Conservation (phyloP, 352 stramenopile species). For the Phytopythium litorale region DNA sequence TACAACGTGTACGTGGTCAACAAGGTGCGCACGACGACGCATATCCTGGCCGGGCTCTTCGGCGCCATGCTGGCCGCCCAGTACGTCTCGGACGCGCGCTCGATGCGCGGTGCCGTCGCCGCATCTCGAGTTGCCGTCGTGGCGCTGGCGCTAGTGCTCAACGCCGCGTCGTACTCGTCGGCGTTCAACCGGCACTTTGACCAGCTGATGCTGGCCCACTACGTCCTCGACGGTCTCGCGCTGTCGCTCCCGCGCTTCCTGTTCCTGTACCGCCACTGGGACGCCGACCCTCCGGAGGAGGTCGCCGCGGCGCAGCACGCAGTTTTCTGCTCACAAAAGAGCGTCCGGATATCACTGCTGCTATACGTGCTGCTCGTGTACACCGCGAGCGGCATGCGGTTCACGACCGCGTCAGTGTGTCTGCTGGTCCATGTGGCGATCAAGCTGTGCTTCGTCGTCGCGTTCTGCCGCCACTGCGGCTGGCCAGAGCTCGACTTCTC, state of each 20-base stretch:
- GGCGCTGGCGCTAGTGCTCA: constrained; percentile 36
- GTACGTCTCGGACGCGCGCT: constrained; percentile 29
- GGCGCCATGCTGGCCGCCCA: constrained; percentile 43
- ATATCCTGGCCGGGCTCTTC: constrained; percentile 48
- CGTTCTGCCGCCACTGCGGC: constrained; percentile 45
- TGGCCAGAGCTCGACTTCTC: constrained; percentile 51
- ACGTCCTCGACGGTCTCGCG: constrained; percentile 43
- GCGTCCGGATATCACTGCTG: constrained; percentile 45
- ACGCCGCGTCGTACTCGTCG: constrained; percentile 29
- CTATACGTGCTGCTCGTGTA: constrained; percentile 59
- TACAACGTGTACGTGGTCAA: constrained; percentile 69
- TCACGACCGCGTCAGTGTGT: constrained; percentile 52
- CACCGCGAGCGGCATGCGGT: constrained; percentile 65
- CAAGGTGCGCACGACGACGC: constrained; percentile 53
- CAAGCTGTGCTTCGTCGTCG: constrained; percentile 45
- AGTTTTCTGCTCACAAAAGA: constrained; percentile 57
- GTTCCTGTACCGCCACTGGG: constrained; percentile 28
- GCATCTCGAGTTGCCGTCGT: constrained; percentile 37
- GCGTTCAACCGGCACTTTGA: constrained; percentile 54
- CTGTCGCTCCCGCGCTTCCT: constrained; percentile 45
- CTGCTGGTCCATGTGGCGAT: constrained; percentile 36
- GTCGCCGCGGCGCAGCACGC: constrained; percentile 13
- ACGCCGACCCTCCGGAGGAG: constrained; percentile 16
- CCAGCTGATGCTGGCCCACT: constrained; percentile 41
- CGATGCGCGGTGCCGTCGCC: constrained; percentile 28